Evolutionary conservation across 257 asterid genomes (phyloP).

Genomic region (Rubia yunnanensis): DNA sequence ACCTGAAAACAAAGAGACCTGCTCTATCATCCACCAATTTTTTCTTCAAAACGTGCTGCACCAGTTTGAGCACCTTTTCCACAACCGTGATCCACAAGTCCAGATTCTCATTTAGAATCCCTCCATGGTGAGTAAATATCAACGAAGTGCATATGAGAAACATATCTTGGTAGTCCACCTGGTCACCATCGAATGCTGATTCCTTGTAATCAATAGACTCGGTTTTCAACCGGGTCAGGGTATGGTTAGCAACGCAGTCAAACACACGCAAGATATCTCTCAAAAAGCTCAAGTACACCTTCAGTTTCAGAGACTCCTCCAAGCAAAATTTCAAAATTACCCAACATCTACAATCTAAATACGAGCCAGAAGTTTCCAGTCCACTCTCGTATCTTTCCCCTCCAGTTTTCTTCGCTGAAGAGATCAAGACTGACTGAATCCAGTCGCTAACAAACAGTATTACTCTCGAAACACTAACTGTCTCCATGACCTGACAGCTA

Average conservation of each 20-base stretch:
- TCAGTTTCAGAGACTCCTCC: conserved; percentile 55
- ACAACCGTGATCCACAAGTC: conserved; percentile 58
- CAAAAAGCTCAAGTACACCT: conserved; percentile 39
- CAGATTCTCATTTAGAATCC: conserved; percentile 58
- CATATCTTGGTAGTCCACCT: conserved; percentile 30
- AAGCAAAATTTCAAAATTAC: conserved; percentile 60
- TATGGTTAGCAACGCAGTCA: conserved; percentile 42
- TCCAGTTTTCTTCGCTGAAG: conserved; percentile 50
- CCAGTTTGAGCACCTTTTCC: conserved; percentile 39
- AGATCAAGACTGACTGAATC: conserved; percentile 59
- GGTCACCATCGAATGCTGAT: conserved; percentile 24
- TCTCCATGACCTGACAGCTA: conserved; percentile 26
- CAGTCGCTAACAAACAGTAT: conserved; percentile 51
- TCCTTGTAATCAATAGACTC: conserved; percentile 14
- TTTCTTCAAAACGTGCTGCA: conserved; percentile 29
- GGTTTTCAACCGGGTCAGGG: conserved; percentile 20
- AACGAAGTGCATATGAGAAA: conserved; percentile 50
- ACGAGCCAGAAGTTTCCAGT: conserved; percentile 30
- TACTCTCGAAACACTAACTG: conserved; percentile 52
- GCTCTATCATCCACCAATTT: conserved; percentile 39
- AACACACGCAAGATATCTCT: conserved; percentile 62
- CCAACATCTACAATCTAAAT: conserved; percentile 73
- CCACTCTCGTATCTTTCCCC: conserved; percentile 22
- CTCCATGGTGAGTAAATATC: conserved; percentile 66
- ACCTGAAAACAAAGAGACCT: conserved; percentile 35